Evolutionary conservation across 2,329 filamentous ascomycete species (phyloP), one percentile per base, ranked within the genome.

Genomic region (Botrytis pseudocinerea): DNA sequence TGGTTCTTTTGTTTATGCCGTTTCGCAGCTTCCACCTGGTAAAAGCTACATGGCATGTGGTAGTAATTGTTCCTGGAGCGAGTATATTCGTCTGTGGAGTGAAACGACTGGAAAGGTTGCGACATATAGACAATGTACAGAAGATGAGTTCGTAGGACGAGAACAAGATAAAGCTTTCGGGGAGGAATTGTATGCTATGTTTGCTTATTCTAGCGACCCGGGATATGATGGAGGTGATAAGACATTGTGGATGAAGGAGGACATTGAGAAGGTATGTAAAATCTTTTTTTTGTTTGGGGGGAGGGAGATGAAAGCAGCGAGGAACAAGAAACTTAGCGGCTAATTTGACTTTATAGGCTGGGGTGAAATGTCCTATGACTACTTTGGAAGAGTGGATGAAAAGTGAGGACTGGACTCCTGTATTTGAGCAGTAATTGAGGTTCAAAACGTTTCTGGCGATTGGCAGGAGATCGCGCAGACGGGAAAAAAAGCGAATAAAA

Each of bases 151-250:
- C 42, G 80, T 75, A 86, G 79, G 79, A 38, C 74, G 77, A 2
- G 44, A 75, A 10, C 76, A 80, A 59, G 80, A 80, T 18, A 74
- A 71, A 60, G 71, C 68, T 1, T 69, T 70, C 61, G 77, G 75
- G 16, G 61, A 73, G 61, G 82, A 83, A 72, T 68, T 82, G 25
- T 79, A 74, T 0, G 81, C 82, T 60, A 82, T 82, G 78, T 80
- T 78, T 66, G 74, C 70, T 1, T 77, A 76, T 72, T 59, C 61
- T 35, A 42, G 69, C n/a, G 76, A 78, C 35, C 82, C 78, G 76
- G 82, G 82, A 1, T 84, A 82, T 73, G 79, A 82, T 76, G 82
- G 81, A 0, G 75, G 79, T 0, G 80, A 83, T 72, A 78, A 79
- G 16, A 77, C 75, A 40, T 78, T 82, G 16, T 66, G 76, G 16